Percentiles rank a stretch among this genome's conserved stretches.
Conservation (phyloP, 441 rosid genomes). For the Aquilaria agallochum region DNA sequence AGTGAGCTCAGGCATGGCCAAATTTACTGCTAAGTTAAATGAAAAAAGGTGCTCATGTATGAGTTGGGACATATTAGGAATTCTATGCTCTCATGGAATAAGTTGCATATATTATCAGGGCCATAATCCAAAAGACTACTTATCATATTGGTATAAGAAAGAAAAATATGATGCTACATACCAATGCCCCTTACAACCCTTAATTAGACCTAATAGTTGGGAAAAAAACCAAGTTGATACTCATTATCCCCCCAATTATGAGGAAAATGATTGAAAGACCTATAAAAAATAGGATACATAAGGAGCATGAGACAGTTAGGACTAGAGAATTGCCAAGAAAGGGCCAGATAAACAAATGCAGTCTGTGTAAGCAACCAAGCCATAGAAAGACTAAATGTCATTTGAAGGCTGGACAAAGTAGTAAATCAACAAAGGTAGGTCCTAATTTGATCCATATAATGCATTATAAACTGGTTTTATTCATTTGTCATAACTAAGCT, state of each 20-base stretch:
- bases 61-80: neutral
- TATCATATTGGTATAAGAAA: neutral
- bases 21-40: neutral
- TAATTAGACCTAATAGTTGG: neutral
- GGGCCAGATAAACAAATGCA: neutral
- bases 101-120: neutral
- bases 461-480: no score
- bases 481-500: no score
- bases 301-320: neutral
- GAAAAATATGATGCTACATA: neutral
- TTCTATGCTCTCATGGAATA: neutral
- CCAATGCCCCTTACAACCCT: neutral
- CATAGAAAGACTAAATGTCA: neutral
- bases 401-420: no score
- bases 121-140: neutral
- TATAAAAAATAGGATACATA: neutral
- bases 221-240: neutral
- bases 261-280: neutral
- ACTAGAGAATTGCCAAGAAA: neutral
- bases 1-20: neutral
- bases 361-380: neutral
- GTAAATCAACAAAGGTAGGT: no score
- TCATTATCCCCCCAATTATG: neutral
- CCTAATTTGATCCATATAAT: no score
- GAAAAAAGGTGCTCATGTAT: neutral